These are phyloP conservation scores for Arthrobotrys musiformis DNA, from an alignment of 2,329 filamentous ascomycete species.

Conservation along the genomic window DNA sequence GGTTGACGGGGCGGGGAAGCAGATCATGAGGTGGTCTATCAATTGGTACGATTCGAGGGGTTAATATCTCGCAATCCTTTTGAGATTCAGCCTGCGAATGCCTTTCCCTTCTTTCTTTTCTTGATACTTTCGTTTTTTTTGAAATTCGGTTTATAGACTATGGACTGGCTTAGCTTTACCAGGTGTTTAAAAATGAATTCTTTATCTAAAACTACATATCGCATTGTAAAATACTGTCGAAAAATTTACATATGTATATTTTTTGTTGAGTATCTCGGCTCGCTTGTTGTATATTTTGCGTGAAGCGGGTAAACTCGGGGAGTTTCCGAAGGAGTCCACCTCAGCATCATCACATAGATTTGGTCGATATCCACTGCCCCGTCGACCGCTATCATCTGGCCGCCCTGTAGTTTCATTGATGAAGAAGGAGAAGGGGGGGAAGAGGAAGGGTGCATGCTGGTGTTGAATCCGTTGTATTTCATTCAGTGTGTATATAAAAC, in stretches of 20 bases:
- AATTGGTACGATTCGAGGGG: conserved; percentile 74
- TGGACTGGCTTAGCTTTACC: neutral
- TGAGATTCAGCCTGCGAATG: neutral
- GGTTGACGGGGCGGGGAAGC: conserved; percentile 72
- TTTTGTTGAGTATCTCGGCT: neutral
- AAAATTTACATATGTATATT: too few species aligned
- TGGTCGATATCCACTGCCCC: neutral
- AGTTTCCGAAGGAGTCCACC: neutral
- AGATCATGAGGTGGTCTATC: conserved; percentile 73
- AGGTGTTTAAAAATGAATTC: neutral
- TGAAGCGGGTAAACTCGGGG: neutral
- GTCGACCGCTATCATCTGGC: neutral
- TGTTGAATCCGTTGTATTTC: conserved; percentile 36
- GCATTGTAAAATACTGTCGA: too few species aligned
- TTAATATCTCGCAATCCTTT: conserved; percentile 18
- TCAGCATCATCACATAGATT: neutral
- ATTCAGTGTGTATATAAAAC: conserved; percentile 13
- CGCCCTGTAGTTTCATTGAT: neutral
- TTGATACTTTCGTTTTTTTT: neutral
- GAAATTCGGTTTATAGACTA: neutral
- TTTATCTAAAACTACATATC: too few species aligned
- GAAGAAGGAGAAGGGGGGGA: neutral
- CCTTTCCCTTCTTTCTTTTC: too few species aligned
- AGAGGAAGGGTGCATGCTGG: neutral
- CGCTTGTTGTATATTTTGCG: neutral